A percentile compares a stretch with the other conserved stretches of the same genome.
Conservation (phyloP, 192 early-diverging fungal species). For the Coemansia sp. region DNA sequence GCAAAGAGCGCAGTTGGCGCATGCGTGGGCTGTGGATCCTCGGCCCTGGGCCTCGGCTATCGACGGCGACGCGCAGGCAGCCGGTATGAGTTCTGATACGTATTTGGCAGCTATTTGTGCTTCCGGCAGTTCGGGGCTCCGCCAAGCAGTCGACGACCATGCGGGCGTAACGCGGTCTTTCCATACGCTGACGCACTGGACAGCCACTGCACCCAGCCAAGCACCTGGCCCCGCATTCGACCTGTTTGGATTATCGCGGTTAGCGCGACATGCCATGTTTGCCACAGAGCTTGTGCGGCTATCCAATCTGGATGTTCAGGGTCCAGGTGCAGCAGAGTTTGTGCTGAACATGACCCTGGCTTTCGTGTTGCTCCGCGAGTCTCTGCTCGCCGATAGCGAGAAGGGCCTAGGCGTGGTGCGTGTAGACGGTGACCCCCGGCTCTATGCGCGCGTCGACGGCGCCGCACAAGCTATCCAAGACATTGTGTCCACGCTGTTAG, state of each 20-base stretch:
- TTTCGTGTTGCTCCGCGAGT: constrained; percentile 40
- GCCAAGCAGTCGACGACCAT: constrained; percentile 25
- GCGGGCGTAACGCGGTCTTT: constrained; percentile 15
- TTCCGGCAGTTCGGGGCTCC: constrained; percentile 27
- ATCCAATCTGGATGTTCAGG: background rate
- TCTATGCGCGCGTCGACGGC: constrained; percentile 15
- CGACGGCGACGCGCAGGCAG: constrained; percentile 17
- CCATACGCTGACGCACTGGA: constrained; percentile 45
- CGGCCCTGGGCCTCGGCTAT: constrained; percentile 10
- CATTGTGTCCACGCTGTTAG: constrained; percentile 24
- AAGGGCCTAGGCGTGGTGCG: constrained; percentile 14
- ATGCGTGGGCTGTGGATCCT: constrained; percentile 32
- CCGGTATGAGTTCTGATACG: background rate
- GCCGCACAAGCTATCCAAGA: constrained; percentile 31
- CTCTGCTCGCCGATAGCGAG: constrained; percentile 8
- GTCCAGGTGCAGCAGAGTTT: background rate
- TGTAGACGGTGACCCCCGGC: constrained; percentile 3
- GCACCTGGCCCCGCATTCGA: constrained; percentile 6
- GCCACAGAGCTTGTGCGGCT: constrained; percentile 27
- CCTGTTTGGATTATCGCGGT: constrained; percentile 25
- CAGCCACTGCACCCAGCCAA: background rate
- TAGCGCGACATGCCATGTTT: constrained; percentile 47
- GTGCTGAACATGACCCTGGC: constrained; percentile 36
- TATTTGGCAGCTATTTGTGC: constrained; percentile 18
- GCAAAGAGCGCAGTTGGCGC: constrained; percentile 16